Evolutionary conservation across 2,329 filamentous ascomycete genomes (phyloP).

Genomic region (Exophiala spinifera): DNA sequence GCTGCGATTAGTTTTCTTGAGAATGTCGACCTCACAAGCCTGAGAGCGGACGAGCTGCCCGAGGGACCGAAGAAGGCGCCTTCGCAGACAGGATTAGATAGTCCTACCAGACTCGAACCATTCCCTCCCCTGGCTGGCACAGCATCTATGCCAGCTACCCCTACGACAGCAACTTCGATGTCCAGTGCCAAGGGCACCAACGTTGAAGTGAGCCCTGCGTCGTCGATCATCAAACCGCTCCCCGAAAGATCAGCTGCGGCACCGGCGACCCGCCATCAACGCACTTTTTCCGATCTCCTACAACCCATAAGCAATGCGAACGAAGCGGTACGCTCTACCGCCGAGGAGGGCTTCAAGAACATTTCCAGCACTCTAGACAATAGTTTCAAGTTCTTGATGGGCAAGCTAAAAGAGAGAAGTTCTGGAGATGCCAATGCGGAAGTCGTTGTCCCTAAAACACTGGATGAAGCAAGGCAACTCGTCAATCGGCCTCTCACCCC

Average conservation of each 20-base stretch:
- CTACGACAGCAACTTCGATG: slow-evolving; percentile 18
- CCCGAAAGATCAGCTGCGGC: slow-evolving; percentile 11
- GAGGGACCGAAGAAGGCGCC: slow-evolving; percentile 61
- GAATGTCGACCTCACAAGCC: slow-evolving; percentile 86
- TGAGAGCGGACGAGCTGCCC: slow-evolving; percentile 74
- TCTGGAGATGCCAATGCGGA: slow-evolving; percentile 42
- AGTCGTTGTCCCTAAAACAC: slow-evolving; percentile 70
- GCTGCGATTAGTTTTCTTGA: slow-evolving; percentile 92
- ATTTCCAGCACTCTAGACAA: slow-evolving; percentile 87
- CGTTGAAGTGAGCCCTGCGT: slow-evolving; percentile 23
- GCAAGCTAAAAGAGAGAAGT: slow-evolving; percentile 73
- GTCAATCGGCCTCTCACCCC: slow-evolving; percentile 56
- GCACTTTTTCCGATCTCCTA: slow-evolving; percentile 79
- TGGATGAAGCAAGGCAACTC: slow-evolving; percentile 88
- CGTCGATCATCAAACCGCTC: slow-evolving; percentile 27
- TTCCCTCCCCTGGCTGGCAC: slow-evolving; percentile 29
- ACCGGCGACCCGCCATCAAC: slow-evolving; percentile 57
- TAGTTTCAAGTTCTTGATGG: slow-evolving; percentile 90
- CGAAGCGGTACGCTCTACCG: slow-evolving; percentile 80
- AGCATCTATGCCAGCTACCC: slow-evolving; percentile 9
- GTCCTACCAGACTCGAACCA: slow-evolving; percentile 20
- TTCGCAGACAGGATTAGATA: slow-evolving; percentile 47
- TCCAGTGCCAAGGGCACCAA: slow-evolving; percentile 32
- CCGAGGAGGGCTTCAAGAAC: slow-evolving; percentile 87
- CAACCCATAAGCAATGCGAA: slow-evolving; percentile 79